Evolutionary conservation across 371 early-diverging fungal genomes (phyloP), one percentile per base, ranked within the genome.

Genomic region (Syncephalastrum racemosum): DNA sequence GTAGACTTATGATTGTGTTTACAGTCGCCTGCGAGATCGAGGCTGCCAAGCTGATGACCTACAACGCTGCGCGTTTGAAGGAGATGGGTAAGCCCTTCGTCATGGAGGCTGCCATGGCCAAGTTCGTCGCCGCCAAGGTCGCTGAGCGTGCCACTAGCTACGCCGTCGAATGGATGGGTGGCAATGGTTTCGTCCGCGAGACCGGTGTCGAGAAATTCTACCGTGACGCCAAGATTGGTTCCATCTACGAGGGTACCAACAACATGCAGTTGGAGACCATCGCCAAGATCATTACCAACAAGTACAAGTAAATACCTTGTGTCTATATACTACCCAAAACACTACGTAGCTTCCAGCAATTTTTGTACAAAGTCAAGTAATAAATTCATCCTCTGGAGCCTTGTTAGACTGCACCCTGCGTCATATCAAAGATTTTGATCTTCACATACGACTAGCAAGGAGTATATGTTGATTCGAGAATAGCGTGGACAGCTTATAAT

Each of bases 41-140:
- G 72, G 98, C 98, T 20, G 95, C 97, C 8, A 82, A 93, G 27
- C 84, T 97, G 51, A 77, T 98, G 71, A 97, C 97, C 5, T 98
- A 98, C 81, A 98, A 98, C 65, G 98, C 98, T 25, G 97, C 99
- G 12, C 82, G 98, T 46, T 70, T 97, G 55, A 97, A 96, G 88
- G 95, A 97, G 71, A 85, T 93, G 69, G 92, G 93, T 50, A 86
- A 88, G 70, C 71, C 80, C 42, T 96, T 98, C 67, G 78, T 90
- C 46, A 94, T 89, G 86, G 93, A 98, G 76, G 98, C 98, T 50
- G 97, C 98, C 49, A 97, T 98, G 97, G 96, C 97, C 66, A 98
- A 98, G 80, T 86, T 95, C 18, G 90, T 89, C 66, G 81, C 95
- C 24, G 90, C 93, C 51, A 95, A 97, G 83, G 90, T 98, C 10